Evolutionary conservation across 192 early-diverging fungal species (phyloP).

Genomic region (Linderina pennispora): DNA sequence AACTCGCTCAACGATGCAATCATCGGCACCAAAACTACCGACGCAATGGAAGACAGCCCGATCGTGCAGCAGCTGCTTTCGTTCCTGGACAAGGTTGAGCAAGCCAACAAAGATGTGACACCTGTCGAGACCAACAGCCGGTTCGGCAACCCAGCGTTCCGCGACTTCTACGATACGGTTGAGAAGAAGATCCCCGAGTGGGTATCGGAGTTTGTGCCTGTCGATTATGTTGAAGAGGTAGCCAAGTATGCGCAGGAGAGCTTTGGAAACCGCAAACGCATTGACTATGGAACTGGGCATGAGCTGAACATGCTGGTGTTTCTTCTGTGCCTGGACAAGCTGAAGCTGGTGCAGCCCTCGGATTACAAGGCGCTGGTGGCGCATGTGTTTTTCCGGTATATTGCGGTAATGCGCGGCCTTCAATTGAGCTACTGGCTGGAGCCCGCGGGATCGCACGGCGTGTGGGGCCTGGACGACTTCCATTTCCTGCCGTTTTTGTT

Average conservation of each 20-base stretch:
- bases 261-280: slow-evolving; percentile 88
- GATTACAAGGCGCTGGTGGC: slow-evolving; percentile 78
- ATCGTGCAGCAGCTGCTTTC: slow-evolving; percentile 54
- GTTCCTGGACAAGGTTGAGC: slow-evolving; percentile 59
- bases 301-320: slow-evolving; percentile 89
- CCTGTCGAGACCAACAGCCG: slow-evolving; percentile 73
- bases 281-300: slow-evolving; percentile 98
- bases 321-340: slow-evolving; percentile 73
- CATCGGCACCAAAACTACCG: slow-evolving; percentile 55
- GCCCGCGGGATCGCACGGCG: slow-evolving; percentile 95
- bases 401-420: slow-evolving; percentile 80
- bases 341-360: slow-evolving; percentile 55
- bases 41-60: slow-evolving; percentile 47
- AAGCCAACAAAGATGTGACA: slow-evolving; percentile 57
- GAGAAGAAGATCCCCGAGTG: slow-evolving; percentile 19
- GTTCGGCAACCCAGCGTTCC: slow-evolving; percentile 96
- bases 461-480: slow-evolving; percentile 99
- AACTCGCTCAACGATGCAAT: slow-evolving; percentile 66
- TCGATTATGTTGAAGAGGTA: slow-evolving; percentile 51
- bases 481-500: slow-evolving; percentile 96
- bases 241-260: slow-evolving; percentile 71
- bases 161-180: slow-evolving; percentile 77
- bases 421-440: slow-evolving; percentile 94
- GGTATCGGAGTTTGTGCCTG: slow-evolving; percentile 36
- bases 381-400: slow-evolving; percentile 75